Percentiles rank a stretch among this genome's conserved stretches.
Conservation (phyloP, 2,329 filamentous ascomycete species). For the Cordyceps cicadae region DNA sequence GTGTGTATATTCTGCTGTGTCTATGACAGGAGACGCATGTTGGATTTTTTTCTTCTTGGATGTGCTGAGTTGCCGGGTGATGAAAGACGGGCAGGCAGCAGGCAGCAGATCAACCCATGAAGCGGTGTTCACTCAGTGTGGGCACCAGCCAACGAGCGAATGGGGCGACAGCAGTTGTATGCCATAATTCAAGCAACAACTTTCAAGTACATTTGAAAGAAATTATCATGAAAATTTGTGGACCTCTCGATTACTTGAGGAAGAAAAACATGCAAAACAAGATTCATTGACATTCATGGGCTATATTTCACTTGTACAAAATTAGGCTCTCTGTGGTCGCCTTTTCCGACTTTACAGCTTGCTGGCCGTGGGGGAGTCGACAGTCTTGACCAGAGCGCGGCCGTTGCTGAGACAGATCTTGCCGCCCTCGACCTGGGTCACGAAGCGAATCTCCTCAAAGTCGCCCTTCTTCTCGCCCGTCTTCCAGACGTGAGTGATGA, state of each 20-base stretch:
- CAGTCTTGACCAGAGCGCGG: slow-evolving; percentile 64
- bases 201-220: not conserved
- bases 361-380: slow-evolving; percentile 48
- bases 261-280: not conserved
- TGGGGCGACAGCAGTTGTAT: not conserved
- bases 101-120: slow-evolving; percentile 15
- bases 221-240: not conserved
- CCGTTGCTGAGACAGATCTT: slow-evolving; percentile 87
- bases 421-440: slow-evolving; percentile 66
- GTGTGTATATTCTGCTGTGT: not conserved
- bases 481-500: slow-evolving; percentile 74
- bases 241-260: not conserved
- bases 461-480: slow-evolving; percentile 56
- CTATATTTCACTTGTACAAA: slow-evolving; percentile 8
- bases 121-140: not conserved
- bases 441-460: slow-evolving; percentile 78
- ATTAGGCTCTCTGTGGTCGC: not conserved
- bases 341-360: slow-evolving; percentile 44
- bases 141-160: not conserved
- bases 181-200: not conserved
- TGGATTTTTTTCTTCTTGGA: not conserved
- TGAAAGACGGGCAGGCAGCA: slow-evolving; percentile 11
- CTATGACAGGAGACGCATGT: not conserved
- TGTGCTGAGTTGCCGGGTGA: not conserved
- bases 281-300: not conserved